These are phyloP conservation scores for Populus hybrid DNA, from an alignment of 441 rosid genomes.

Conservation along the genomic window DNA sequence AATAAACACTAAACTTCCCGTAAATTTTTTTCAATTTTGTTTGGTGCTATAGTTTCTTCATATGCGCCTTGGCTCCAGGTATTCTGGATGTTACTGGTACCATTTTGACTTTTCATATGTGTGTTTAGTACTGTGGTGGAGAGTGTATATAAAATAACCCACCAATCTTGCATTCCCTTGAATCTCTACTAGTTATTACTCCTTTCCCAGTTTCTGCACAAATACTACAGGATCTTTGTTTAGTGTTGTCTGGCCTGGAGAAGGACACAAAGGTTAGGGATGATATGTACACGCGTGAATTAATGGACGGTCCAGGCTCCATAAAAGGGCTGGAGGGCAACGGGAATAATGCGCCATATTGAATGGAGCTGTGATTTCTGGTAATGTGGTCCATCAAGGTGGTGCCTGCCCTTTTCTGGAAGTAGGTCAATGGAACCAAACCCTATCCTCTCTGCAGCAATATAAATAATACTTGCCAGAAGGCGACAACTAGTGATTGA, in stretches of 20 bases:
- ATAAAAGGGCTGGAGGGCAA: conserved; percentile 6
- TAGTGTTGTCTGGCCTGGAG: background rate
- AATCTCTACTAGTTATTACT: background rate
- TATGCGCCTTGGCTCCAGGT: background rate
- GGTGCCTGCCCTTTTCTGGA: conserved; percentile 17
- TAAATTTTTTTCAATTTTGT: conserved; percentile 10
- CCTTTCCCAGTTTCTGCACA: background rate
- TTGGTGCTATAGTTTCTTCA: background rate
- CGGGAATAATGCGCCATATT: conserved; percentile 25
- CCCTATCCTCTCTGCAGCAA: background rate
- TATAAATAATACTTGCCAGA: no score
- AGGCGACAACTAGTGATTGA: no score
- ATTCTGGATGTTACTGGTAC: conserved; percentile 12
- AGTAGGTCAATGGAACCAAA: conserved; percentile 23
- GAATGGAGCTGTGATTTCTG: conserved; percentile 26
- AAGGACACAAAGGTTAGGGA: conserved; percentile 9
- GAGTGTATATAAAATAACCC: no score
- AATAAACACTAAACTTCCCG: conserved; percentile 31
- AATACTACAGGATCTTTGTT: background rate
- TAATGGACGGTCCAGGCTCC: conserved; percentile 23
- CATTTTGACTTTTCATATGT: conserved; percentile 10
- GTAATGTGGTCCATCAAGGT: conserved; percentile 40
- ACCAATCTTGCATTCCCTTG: conserved; percentile 6
- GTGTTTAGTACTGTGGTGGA: background rate
- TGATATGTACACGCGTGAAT: conserved; percentile 9